Percentiles rank a stretch among this genome's conserved stretches.
These are phyloP conservation scores for Mycena chlorophos DNA, from an alignment of 768 basidiomycete genomes.

Conservation along the genomic window DNA sequence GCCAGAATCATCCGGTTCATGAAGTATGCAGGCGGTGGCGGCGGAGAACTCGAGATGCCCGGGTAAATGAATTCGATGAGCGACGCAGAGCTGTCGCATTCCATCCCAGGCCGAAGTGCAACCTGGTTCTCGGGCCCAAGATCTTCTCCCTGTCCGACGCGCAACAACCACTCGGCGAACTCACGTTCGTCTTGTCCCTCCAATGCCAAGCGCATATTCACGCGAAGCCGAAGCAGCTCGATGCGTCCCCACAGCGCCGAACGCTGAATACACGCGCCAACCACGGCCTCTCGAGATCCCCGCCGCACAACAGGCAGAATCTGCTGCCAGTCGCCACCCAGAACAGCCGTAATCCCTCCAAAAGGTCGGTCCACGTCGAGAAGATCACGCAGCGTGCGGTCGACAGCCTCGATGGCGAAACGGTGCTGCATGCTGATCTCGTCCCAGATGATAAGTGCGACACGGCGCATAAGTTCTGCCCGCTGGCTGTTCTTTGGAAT, in stretches of 20 bases:
- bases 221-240: conserved; percentile 27
- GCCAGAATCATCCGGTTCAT: conserved; percentile 37
- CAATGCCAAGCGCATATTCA: conserved; percentile 39
- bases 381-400: conserved; percentile 32
- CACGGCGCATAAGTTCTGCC: conserved; percentile 29
- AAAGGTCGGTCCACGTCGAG: conserved; percentile 27
- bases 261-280: conserved; percentile 31
- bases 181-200: conserved; percentile 23
- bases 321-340: conserved; percentile 45
- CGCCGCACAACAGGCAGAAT: conserved; percentile 37
- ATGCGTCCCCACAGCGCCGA: conserved; percentile 37
- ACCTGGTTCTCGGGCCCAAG: conserved; percentile 7
- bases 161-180: conserved; percentile 18
- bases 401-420: conserved; percentile 33
- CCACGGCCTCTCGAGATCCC: conserved; percentile 36
- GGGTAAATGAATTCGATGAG: conserved; percentile 31
- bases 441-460: conserved; percentile 39
- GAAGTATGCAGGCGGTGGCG: conserved; percentile 32
- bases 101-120: conserved; percentile 5
- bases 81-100: conserved; percentile 27
- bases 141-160: conserved; percentile 22
- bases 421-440: conserved; percentile 36
- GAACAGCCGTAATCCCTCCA: conserved; percentile 37
- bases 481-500: conserved; percentile 26
- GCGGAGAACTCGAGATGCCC: conserved; percentile 8